Percentiles rank a stretch among this genome's conserved stretches.
phyloP scores from a whole-genome alignment of 805 yeast genomes.

The Wickerhamomyces ciferrii region DNA sequence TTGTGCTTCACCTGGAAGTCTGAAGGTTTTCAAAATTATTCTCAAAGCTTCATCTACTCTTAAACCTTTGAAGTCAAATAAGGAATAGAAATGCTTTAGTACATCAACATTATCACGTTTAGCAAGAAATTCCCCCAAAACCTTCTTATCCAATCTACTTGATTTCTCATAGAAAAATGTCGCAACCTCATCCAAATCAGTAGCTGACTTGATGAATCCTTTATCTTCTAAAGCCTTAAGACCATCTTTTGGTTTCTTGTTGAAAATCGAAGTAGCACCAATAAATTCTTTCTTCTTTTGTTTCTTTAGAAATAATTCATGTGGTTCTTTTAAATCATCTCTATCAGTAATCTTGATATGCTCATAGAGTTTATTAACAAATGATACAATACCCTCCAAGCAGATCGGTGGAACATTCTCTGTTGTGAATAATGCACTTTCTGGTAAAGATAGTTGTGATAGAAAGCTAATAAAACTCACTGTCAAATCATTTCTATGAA shows the following conservation, averaged over 20 bases:
- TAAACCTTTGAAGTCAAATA: conserved; percentile 70
- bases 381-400: conserved; percentile 76
- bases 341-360: conserved; percentile 25
- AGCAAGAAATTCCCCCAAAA: conserved; percentile 81
- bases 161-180: conserved; percentile 72
- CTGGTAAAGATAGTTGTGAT: conserved; percentile 78
- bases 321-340: conserved; percentile 6
- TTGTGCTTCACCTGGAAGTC: conserved; percentile 97
- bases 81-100: conserved; percentile 55
- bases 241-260: conserved; percentile 76
- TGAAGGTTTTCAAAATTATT: conserved; percentile 70
- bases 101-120: conserved; percentile 63
- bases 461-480: conserved; percentile 62
- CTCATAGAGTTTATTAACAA: conserved; percentile 56
- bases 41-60: conserved; percentile 94
- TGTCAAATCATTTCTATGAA: conserved; percentile 77
- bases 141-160: conserved; percentile 79
- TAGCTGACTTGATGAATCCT: conserved; percentile 50
- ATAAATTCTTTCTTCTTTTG: conserved; percentile 68
- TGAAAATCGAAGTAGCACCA: conserved; percentile 68
- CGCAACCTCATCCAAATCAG: conserved; percentile 63
- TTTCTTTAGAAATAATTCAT: conserved; percentile 25
- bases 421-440: conserved; percentile 72
- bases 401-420: conserved; percentile 92
- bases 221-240: conserved; percentile 55